These are phyloP conservation scores for Alternaria triticimaculans DNA, from an alignment of 2,329 filamentous ascomycete species.

Conservation along the genomic window DNA sequence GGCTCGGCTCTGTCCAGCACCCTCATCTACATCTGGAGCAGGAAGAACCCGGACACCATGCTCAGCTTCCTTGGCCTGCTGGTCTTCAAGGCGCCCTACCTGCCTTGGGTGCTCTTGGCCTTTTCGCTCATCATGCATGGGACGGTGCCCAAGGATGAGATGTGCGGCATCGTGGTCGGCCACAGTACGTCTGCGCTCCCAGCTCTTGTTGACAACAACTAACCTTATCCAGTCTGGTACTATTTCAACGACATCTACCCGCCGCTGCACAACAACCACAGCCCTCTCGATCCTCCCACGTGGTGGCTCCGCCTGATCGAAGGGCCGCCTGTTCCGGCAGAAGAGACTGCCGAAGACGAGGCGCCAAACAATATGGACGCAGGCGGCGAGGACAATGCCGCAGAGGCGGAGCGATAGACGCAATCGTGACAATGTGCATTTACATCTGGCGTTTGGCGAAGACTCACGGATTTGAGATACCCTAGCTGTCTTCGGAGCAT, in stretches of 20 bases:
- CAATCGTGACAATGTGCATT: not conserved
- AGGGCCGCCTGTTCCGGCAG: slow-evolving; percentile 34
- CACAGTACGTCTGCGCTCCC: slow-evolving; percentile 60
- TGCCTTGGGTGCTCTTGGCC: slow-evolving; percentile 94
- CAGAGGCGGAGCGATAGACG: slow-evolving; percentile 21
- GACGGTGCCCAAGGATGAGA: slow-evolving; percentile 90
- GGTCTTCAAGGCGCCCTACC: slow-evolving; percentile 90
- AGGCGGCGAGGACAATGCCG: slow-evolving; percentile 11
- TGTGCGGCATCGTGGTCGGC: slow-evolving; percentile 92
- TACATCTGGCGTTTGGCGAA: slow-evolving; percentile 30
- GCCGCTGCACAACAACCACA: slow-evolving; percentile 80
- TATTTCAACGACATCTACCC: slow-evolving; percentile 98
- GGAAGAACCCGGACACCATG: slow-evolving; percentile 89
- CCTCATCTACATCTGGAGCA: slow-evolving; percentile 96
- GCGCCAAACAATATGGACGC: slow-evolving; percentile 4
- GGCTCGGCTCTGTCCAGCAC: slow-evolving; percentile 93
- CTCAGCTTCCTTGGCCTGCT: slow-evolving; percentile 86
- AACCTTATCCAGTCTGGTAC: slow-evolving; percentile 73
- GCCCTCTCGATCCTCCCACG: slow-evolving; percentile 84
- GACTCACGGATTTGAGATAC: slow-evolving; percentile 34
- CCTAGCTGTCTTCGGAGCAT: slow-evolving; percentile 19
- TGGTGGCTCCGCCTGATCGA: slow-evolving; percentile 92
- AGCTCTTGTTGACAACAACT: not conserved
- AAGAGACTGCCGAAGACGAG: slow-evolving; percentile 22
- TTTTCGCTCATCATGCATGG: slow-evolving; percentile 93